Conservation (phyloP, 177 flowering plant genomes). For the Vitis hybrid region DNA sequence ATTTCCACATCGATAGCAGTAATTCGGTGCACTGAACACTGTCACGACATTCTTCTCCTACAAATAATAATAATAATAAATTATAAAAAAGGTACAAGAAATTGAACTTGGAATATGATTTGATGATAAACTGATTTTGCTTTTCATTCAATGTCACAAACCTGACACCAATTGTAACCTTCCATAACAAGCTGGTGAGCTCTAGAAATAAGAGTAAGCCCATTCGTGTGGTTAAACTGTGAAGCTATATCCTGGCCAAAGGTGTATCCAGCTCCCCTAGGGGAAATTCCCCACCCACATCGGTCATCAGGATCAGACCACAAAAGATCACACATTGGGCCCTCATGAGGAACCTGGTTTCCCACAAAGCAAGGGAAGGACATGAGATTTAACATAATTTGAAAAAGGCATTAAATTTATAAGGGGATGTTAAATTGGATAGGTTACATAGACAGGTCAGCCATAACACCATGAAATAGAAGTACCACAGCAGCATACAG, state of each 20-base stretch:
- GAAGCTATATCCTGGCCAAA: constrained; percentile 55
- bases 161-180: constrained; percentile 50
- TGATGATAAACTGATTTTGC: neutral
- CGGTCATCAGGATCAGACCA: constrained; percentile 70
- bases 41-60: constrained; percentile 56
- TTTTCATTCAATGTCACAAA: constrained; percentile 8
- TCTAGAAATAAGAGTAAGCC: constrained; percentile 49
- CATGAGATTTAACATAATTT: neutral
- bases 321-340: constrained; percentile 62
- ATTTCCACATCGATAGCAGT: constrained; percentile 52
- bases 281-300: constrained; percentile 67
- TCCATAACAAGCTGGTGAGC: constrained; percentile 66
- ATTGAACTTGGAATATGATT: neutral
- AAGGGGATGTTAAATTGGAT: too few relatives aligned
- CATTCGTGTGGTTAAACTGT: constrained; percentile 52
- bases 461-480: too few relatives aligned
- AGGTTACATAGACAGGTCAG: too few relatives aligned
- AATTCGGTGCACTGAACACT: constrained; percentile 52
- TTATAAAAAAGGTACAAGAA: neutral
- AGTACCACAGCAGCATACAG: too few relatives aligned
- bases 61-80: neutral
- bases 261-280: constrained; percentile 59
- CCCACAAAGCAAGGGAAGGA: neutral
- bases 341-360: constrained; percentile 55
- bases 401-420: neutral